Evolutionary conservation across 768 basidiomycete genomes (phyloP).

Genomic region (Paxillus involutus): DNA sequence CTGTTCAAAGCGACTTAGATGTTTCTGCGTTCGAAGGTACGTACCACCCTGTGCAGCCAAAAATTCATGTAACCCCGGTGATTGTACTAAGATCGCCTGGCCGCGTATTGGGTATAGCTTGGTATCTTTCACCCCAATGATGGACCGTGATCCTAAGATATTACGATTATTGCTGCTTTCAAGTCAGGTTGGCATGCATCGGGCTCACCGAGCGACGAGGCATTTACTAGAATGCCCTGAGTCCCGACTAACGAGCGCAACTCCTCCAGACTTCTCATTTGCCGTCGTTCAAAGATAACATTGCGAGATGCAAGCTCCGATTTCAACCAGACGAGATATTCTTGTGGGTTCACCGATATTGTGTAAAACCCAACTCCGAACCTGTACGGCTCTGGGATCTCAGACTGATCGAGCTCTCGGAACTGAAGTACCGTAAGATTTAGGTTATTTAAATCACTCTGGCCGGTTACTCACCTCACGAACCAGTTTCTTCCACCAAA

Average conservation of each 20-base stretch:
- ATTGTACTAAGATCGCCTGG: slow-evolving; percentile 76
- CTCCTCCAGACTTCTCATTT: slow-evolving; percentile 46
- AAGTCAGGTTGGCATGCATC: background rate
- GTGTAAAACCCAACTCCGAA: slow-evolving; percentile 46
- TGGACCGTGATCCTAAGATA: slow-evolving; percentile 56
- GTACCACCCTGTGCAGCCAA: slow-evolving; percentile 25
- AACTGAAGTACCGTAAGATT: slow-evolving; percentile 25
- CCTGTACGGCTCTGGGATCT: slow-evolving; percentile 34
- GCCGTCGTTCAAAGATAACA: slow-evolving; percentile 43
- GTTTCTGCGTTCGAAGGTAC: background rate
- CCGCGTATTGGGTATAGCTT: slow-evolving; percentile 77
- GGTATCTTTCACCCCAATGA: slow-evolving; percentile 82
- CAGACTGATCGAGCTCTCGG: slow-evolving; percentile 29
- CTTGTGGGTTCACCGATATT: slow-evolving; percentile 48
- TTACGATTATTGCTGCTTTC: background rate
- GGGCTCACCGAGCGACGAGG: slow-evolving; percentile 49
- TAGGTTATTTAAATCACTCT: background rate
- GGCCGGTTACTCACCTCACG: slow-evolving; percentile 34
- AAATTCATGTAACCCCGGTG: slow-evolving; percentile 55
- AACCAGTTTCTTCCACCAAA: slow-evolving; percentile 42
- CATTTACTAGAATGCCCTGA: slow-evolving; percentile 51
- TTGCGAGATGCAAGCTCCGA: slow-evolving; percentile 36
- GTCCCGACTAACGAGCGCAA: slow-evolving; percentile 38
- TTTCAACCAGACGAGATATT: slow-evolving; percentile 52
- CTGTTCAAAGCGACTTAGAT: background rate